These are phyloP conservation scores for Vairimorpha apis DNA, from an alignment of 371 early-diverging fungal species.

Conservation along the genomic window DNA sequence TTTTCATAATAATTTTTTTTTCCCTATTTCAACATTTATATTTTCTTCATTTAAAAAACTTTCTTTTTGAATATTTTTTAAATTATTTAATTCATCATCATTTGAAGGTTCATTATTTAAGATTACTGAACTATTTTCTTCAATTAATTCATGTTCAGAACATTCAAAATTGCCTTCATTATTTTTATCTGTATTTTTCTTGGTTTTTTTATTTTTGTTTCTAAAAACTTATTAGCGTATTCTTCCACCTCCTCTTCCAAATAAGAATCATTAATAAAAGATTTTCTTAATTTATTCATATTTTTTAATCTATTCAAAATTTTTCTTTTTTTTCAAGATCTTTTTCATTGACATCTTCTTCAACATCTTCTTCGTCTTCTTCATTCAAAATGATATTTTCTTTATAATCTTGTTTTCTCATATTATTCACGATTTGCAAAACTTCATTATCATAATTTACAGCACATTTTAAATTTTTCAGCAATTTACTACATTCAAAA, in stretches of 20 bases:
- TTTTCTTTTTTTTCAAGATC: constrained; percentile 26
- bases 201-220: constrained; percentile 13
- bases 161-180: background rate
- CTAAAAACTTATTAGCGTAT: background rate
- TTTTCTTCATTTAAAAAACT: background rate
- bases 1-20: constrained; percentile 1
- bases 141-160: constrained; percentile 27
- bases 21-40: background rate
- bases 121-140: constrained; percentile 33
- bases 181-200: background rate
- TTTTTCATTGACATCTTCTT: background rate
- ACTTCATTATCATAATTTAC: constrained; percentile 51
- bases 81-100: constrained; percentile 8
- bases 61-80: background rate
- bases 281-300: background rate
- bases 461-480: constrained; percentile 39
- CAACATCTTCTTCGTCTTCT: constrained; percentile 20
- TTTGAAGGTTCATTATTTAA: constrained; percentile 39
- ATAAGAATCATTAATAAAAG: no score
- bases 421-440: constrained; percentile 43
- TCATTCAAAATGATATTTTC: constrained; percentile 29
- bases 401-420: constrained; percentile 42
- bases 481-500: constrained; percentile 42
- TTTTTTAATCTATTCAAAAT: constrained; percentile 7
- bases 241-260: constrained; percentile 19